A percentile compares a stretch with the other conserved stretches of the same genome.
phyloP scores from a whole-genome alignment of 345 rosid genomes.

The Turritis glabra region DNA sequence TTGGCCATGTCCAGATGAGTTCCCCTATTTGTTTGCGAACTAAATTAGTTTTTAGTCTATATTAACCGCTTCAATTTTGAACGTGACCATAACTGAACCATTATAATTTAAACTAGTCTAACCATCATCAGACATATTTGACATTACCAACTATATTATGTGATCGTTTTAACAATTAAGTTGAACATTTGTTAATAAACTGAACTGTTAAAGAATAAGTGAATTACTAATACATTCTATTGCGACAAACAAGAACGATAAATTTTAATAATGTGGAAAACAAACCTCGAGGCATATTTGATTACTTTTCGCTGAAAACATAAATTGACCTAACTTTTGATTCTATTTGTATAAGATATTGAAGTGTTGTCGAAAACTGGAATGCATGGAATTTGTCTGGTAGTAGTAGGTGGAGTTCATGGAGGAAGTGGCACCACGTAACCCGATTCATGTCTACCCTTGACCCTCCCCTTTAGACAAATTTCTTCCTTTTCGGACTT shows the following conservation, averaged over 20 bases:
- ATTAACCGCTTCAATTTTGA: too few species aligned
- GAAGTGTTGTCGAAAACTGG: conserved; percentile 1
- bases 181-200: background rate
- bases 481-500: background rate
- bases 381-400: conserved; percentile 27
- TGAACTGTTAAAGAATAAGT: background rate
- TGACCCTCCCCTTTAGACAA: background rate
- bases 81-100: too few species aligned
- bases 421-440: conserved; percentile 29
- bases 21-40: too few species aligned
- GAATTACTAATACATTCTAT: background rate
- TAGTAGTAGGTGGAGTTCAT: conserved; percentile 31
- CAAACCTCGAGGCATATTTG: background rate
- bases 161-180: background rate
- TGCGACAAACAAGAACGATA: background rate
- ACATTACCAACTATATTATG: too few species aligned
- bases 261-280: background rate
- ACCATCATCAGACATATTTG: too few species aligned
- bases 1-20: too few species aligned
- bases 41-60: too few species aligned
- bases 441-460: conserved; percentile 8
- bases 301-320: background rate
- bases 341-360: background rate
- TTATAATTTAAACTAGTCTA: too few species aligned
- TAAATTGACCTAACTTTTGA: background rate